Conservation (phyloP, 2,329 filamentous ascomycete genomes). For the Cladosporium sp. region DNA sequence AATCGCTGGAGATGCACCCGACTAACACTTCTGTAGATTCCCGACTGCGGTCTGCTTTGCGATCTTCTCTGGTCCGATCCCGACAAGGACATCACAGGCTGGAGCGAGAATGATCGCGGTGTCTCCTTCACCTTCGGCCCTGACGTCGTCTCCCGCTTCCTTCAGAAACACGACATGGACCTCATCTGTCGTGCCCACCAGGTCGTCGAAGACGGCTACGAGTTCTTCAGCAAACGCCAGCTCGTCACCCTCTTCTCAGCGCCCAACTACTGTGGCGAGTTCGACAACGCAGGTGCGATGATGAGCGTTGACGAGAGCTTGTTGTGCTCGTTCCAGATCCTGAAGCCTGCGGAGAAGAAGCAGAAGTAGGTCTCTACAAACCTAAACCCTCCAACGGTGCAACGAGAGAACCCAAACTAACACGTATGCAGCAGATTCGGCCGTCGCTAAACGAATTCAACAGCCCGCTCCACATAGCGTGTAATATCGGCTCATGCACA, state of each 20-base stretch:
- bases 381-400: conserved; percentile 56
- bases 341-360: conserved; percentile 99
- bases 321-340: conserved; percentile 98
- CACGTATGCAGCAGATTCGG: conserved; percentile 55
- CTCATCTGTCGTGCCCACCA: conserved; percentile 98
- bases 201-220: conserved; percentile 98
- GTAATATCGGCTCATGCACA: neutral
- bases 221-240: conserved; percentile 99
- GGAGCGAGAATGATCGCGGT: conserved; percentile 98
- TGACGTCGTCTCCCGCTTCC: conserved; percentile 93
- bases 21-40: conserved; percentile 64
- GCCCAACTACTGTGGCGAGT: conserved; percentile 98
- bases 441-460: conserved; percentile 14
- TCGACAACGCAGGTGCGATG: conserved; percentile 99
- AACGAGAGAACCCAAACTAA: conserved; percentile 65
- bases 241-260: conserved; percentile 96
- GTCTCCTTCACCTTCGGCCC: conserved; percentile 98
- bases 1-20: neutral
- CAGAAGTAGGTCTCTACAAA: conserved; percentile 84
- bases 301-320: conserved; percentile 99
- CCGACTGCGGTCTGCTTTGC: conserved; percentile 94
- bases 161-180: conserved; percentile 99
- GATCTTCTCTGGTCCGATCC: conserved; percentile 98
- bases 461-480: neutral
- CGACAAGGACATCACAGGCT: conserved; percentile 98